These are phyloP conservation scores for Phytopythium sindhum DNA, from an alignment of 352 stramenopile species.

Conservation along the genomic window DNA sequence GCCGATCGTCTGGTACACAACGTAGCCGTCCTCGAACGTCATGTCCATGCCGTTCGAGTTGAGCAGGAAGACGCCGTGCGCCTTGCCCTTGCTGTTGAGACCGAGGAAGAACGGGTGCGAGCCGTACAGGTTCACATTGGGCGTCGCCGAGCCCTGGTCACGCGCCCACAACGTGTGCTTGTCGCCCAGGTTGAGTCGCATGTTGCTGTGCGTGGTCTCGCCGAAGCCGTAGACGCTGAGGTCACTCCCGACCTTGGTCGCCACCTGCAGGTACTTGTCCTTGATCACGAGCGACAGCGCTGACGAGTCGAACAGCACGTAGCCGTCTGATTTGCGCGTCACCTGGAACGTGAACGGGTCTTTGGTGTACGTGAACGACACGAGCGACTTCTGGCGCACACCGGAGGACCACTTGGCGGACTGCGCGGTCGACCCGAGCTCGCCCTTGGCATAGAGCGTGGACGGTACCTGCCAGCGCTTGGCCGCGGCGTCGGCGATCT, in stretches of 20 bases:
- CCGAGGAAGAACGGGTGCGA: constrained; percentile 59
- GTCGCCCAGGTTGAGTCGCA: constrained; percentile 35
- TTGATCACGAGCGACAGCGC: constrained; percentile 32
- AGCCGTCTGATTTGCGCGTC: constrained; percentile 30
- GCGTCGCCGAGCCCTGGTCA: constrained; percentile 24
- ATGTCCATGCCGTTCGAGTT: constrained; percentile 75
- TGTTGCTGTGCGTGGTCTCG: constrained; percentile 33
- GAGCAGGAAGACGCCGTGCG: constrained; percentile 50
- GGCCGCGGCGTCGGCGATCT: constrained; percentile 20
- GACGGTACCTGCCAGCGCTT: constrained; percentile 23
- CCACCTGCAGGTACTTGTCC: constrained; percentile 39
- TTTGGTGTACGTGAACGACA: constrained; percentile 31
- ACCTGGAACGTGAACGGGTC: constrained; percentile 42
- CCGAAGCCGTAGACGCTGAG: constrained; percentile 38
- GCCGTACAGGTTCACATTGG: constrained; percentile 53
- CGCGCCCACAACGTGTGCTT: constrained; percentile 50
- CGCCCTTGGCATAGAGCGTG: constrained; percentile 23
- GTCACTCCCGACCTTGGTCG: constrained; percentile 19
- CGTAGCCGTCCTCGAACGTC: constrained; percentile 26
- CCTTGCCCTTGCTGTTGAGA: constrained; percentile 31
- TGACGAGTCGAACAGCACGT: constrained; percentile 41
- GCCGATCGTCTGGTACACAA: constrained; percentile 55
- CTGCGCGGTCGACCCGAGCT: constrained; percentile 5
- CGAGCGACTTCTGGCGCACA: constrained; percentile 1
- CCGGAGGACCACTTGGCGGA: constrained; percentile 3